Evolutionary conservation across 306 rosid species (phyloP).

Genomic region (Quercus glauca): DNA sequence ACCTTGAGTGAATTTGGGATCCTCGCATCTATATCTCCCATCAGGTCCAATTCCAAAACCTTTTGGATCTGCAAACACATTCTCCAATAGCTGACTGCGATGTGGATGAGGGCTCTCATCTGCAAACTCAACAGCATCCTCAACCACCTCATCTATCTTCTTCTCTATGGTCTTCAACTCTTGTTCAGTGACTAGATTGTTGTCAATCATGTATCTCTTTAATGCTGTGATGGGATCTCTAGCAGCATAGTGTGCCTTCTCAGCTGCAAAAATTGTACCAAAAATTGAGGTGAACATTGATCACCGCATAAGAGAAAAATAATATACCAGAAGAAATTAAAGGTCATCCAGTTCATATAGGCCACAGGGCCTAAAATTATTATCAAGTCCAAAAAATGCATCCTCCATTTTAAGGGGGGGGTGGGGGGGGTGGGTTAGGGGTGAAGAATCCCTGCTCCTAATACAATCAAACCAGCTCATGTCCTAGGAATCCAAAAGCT

Average conservation of each 20-base stretch:
- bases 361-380: neutral
- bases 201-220: slow-evolving; percentile 69
- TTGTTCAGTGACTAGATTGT: slow-evolving; percentile 68
- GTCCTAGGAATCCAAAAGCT: neutral
- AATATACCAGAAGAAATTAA: neutral
- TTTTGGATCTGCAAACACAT: slow-evolving; percentile 96
- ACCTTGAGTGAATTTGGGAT: slow-evolving; percentile 96
- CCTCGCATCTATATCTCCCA: slow-evolving; percentile 95
- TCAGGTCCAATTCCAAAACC: slow-evolving; percentile 99
- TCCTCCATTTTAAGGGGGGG: neutral
- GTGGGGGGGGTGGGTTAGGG: no score
- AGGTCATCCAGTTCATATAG: neutral
- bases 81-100: slow-evolving; percentile 94
- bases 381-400: neutral
- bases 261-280: slow-evolving; percentile 56
- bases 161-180: slow-evolving; percentile 78
- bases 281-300: neutral
- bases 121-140: slow-evolving; percentile 84
- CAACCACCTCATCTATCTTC: slow-evolving; percentile 77
- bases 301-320: neutral
- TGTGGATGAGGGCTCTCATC: slow-evolving; percentile 79
- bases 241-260: slow-evolving; percentile 85
- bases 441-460: neutral
- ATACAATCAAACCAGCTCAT: neutral
- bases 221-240: slow-evolving; percentile 90